Base-by-base conservation (phyloP, 208 protist species). In the Herpetomonas samuelpessoai region DNA sequence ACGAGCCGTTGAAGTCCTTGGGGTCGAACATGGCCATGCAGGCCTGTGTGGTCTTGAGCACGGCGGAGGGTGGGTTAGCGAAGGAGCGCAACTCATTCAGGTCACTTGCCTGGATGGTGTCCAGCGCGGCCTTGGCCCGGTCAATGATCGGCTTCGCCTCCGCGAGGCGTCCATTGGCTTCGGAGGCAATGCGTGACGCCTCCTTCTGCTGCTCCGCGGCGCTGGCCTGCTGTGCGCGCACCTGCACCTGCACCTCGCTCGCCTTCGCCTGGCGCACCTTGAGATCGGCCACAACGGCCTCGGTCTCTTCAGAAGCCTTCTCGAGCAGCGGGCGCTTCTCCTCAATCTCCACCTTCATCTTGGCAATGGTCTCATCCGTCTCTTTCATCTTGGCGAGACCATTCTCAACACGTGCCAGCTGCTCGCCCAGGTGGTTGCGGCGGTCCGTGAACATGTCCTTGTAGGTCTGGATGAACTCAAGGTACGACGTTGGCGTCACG, bases 21-120 rank as follows among this genome's bases (percentile, higher is more conserved):
- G 74, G 65, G 50, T 97, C 92, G 61, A 99, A 96, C 76, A 99
- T 91, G n/a, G 96, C 92, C 85, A 96, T 98, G 62, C 98, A 97
- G 14, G 96, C 94, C 72, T 98, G 92, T 62, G 97, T 94, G 55
- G 95, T 97, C 66, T 95, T 94, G 27, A 96, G 80, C 64, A 99
- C 97, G 21, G 93, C 79, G n/a, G 79, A 81, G 28, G 97, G 96
- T 35, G 97, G 97, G 58, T 97, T 96, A 3, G 86, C 75, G 62
- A 98, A 98, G 48, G 82, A 87, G 59, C 94, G 96, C 30, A 99
- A 74, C 72, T 98, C 97, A 63, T 95, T 97, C 28, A 99, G 78
- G 68, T 98, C 89, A 55, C 91, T 92, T 45, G 93, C 93, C 60
- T 97, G 81, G 31, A 98, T 96, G 16, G 80, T 87, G 57, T 98